Evolutionary conservation across 495 filamentous ascomycete species (phyloP), one percentile per base, ranked within the genome.

Genomic region (Hyaloscypha bicolor): DNA sequence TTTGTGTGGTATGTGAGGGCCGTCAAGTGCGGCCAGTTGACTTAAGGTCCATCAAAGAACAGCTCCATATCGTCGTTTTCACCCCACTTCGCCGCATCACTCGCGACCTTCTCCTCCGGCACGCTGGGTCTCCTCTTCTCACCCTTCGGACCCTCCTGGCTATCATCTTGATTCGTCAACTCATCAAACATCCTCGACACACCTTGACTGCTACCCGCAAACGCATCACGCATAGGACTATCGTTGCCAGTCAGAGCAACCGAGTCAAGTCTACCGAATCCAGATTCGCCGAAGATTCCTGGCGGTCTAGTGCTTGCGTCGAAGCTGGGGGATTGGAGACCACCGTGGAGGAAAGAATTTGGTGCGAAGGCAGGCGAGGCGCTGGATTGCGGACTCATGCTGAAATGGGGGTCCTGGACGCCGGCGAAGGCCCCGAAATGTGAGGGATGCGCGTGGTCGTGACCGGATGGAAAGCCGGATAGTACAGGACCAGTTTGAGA

Each of bases 111-210:
- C 58, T 70, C 71, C n/a, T 64, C 68, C 48, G 22, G 55, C 2
- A 35, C 19, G 21, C 42, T 33, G 14, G 67, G 52, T 14, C 16
- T 11, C 9, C 53, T 51, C 37, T 62, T 64, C 58, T 62, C 60
- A 5, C 53, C 60, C 31, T 68, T 70, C 8, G 63, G 57, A 1
- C 45, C 59, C 21, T 72, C 70, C 6, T 70, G 80, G n/a, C 82
- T 81, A 35, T 85, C 82, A 32, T 82, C 82, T 22, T 80, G 74
- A 60, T 84, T 80, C 0, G 81, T 82, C 16, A 85, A 67, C 35
- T 85, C 84, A 42, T 79, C 74, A 69, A 85, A 86, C 80, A 86
- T 84, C 72, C 77, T 80, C 11, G 77, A 76, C 11, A 76, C 77
- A n/a, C 80, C 79, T 51, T 81, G 81, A 9, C 78, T 73, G 37